Evolutionary conservation across 345 rosid genomes (phyloP).

Genomic region (Lumnitzera littorea): DNA sequence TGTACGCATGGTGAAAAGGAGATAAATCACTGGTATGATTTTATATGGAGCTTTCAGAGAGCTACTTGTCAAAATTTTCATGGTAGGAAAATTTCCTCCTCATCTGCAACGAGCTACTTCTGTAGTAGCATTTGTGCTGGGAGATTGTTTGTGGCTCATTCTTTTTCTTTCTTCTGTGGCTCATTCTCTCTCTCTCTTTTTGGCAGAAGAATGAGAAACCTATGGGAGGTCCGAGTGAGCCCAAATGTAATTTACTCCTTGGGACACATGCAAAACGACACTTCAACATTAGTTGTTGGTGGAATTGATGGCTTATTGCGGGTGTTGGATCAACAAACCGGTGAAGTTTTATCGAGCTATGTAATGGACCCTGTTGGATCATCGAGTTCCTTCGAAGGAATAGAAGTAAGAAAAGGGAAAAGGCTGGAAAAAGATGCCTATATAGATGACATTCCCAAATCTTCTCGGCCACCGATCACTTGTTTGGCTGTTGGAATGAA

Average conservation of each 20-base stretch:
- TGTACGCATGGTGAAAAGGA: too few relatives aligned
- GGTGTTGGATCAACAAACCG: conserved; percentile 56
- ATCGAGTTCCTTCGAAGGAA: conserved; percentile 14
- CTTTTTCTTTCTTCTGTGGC: neutral
- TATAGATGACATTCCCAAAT: conserved; percentile 46
- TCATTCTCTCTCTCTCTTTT: neutral
- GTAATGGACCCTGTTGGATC: conserved; percentile 28
- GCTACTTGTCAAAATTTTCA: too few relatives aligned
- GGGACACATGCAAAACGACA: conserved; percentile 48
- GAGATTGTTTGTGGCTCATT: too few relatives aligned
- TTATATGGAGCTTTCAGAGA: too few relatives aligned
- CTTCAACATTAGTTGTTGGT: conserved; percentile 52
- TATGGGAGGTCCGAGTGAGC: conserved; percentile 73
- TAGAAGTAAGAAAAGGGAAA: conserved; percentile 43
- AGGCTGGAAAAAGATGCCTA: conserved; percentile 27
- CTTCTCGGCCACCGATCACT: conserved; percentile 52
- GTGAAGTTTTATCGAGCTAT: conserved; percentile 47
- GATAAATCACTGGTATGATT: too few relatives aligned
- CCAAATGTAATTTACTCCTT: conserved; percentile 71
- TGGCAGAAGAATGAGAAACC: conserved; percentile 58
- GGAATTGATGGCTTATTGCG: conserved; percentile 89
- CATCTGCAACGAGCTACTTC: too few relatives aligned
- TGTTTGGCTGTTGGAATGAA: conserved; percentile 84
- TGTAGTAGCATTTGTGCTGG: too few relatives aligned
- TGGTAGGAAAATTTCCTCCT: too few relatives aligned